Conservation (phyloP, 176 grass and related monocot species). For the Cenchrus americanus region DNA sequence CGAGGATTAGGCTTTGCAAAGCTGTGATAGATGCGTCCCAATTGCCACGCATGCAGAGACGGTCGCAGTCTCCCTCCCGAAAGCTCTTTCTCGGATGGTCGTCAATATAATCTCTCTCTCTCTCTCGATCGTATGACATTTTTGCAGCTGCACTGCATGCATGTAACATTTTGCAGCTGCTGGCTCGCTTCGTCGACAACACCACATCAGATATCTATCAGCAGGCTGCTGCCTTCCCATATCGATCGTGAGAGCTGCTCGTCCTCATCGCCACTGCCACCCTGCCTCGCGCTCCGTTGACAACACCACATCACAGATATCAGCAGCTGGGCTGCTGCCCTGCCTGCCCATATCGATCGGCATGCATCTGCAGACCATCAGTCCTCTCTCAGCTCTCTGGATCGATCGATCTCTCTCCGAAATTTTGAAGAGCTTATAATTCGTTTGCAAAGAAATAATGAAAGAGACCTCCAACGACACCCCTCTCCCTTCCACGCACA, state of each 20-base stretch:
- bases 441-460: background rate
- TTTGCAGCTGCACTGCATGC: background rate
- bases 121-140: background rate
- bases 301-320: constrained; percentile 28
- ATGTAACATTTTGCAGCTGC: too few relatives aligned
- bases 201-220: too few relatives aligned
- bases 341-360: background rate
- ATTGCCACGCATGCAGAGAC: background rate
- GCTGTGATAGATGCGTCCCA: background rate
- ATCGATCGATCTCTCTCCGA: background rate
- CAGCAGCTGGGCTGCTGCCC: background rate
- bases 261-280: constrained; percentile 23
- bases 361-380: background rate
- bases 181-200: too few relatives aligned
- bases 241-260: too few relatives aligned
- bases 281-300: constrained; percentile 45
- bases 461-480: background rate
- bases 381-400: too few relatives aligned
- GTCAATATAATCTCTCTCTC: background rate
- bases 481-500: background rate
- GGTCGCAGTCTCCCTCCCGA: background rate
- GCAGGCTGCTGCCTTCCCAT: too few relatives aligned
- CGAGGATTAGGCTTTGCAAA: constrained; percentile 20
- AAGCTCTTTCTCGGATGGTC: too few relatives aligned
- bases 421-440: background rate